Evolutionary conservation across 192 early-diverging fungal species (phyloP), one percentile per base, ranked within the genome.

Genomic region (Coemansia sp.): DNA sequence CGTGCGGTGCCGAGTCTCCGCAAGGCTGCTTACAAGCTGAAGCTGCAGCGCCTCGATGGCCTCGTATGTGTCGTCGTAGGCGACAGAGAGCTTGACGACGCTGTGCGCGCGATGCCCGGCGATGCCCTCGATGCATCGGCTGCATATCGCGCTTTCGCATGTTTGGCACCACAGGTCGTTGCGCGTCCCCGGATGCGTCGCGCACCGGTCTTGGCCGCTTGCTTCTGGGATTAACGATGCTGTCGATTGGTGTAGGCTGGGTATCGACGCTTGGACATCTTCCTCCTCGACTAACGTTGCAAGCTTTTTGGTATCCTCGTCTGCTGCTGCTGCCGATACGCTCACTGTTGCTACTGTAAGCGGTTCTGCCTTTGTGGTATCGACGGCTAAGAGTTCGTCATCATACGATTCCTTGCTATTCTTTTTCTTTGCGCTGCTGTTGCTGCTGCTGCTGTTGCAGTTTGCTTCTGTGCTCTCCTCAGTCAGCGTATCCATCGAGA

Each of bases 1-100:
- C 49, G 62, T 63, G 58, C 66, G 72, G 38, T 66, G 53, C 1
- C 79, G 79, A 2, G 79, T 70, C 48, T 82, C 74, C 35, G 29
- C 43, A 42, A 74, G 57, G 4, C 59, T 49, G 4, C 59, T 29
- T n/a, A 82, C 61, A 13, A 82, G 67, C 43, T 62, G 22, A 43
- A 76, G 14, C 46, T 75, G 74, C 63, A 68, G 38, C 14, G 61
- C 48, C 38, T 82, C 79, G 14, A 82, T 67, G 0, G 61, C 67
- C 55, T 82, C 79, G 49, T 61, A 82, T 20, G 71, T 62, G 59
- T 82, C 79, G 70, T 82, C 74, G 62, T 82, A 82, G 11, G 71
- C 79, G 4, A 56, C 65, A 1, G 79, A 38, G 29, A 82, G 65
- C 60, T 63, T 76, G 33, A 50, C 38, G 0, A 67, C 61, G 5